A percentile compares a stretch with the other conserved stretches of the same genome.
phyloP scores from a whole-genome alignment of 768 basidiomycete genomes.

The Suillus variegatus region DNA sequence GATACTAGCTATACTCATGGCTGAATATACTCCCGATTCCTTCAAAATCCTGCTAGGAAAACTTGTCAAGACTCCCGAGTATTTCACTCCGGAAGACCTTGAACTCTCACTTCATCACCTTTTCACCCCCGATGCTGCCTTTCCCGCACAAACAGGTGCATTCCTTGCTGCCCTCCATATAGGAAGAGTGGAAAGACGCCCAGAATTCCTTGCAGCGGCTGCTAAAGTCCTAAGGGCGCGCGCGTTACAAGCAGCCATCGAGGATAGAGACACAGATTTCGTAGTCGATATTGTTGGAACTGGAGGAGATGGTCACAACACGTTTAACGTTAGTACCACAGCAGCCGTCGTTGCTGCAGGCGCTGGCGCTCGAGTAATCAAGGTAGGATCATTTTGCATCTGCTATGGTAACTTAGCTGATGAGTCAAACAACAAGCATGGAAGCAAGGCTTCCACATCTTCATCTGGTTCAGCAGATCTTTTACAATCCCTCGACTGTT shows the following conservation, averaged over 20 bases:
- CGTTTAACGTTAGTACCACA: constrained; percentile 96
- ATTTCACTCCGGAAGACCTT: constrained; percentile 79
- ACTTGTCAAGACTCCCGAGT: constrained; percentile 78
- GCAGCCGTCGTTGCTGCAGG: constrained; percentile 95
- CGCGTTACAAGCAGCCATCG: constrained; percentile 62
- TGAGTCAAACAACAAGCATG: constrained; percentile 62
- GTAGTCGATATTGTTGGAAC: constrained; percentile 49
- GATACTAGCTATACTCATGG: constrained; percentile 15
- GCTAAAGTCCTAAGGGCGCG: constrained; percentile 73
- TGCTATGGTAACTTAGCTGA: neutral
- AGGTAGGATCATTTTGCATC: constrained; percentile 51
- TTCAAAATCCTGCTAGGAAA: constrained; percentile 81
- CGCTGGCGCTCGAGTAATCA: constrained; percentile 90
- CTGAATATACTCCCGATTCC: constrained; percentile 40
- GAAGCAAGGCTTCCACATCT: constrained; percentile 87
- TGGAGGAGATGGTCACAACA: constrained; percentile 91
- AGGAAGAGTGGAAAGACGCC: constrained; percentile 71
- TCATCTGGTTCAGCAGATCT: constrained; percentile 96
- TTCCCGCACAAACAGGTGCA: constrained; percentile 80
- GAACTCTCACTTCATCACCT: constrained; percentile 72
- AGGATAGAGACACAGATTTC: constrained; percentile 65
- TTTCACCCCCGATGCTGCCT: constrained; percentile 62
- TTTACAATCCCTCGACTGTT: constrained; percentile 79
- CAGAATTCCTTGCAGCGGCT: constrained; percentile 78
- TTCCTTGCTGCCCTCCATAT: constrained; percentile 88